Base-by-base conservation (phyloP, 2,329 filamentous ascomycete species). In the Exserohilum rostratum region DNA sequence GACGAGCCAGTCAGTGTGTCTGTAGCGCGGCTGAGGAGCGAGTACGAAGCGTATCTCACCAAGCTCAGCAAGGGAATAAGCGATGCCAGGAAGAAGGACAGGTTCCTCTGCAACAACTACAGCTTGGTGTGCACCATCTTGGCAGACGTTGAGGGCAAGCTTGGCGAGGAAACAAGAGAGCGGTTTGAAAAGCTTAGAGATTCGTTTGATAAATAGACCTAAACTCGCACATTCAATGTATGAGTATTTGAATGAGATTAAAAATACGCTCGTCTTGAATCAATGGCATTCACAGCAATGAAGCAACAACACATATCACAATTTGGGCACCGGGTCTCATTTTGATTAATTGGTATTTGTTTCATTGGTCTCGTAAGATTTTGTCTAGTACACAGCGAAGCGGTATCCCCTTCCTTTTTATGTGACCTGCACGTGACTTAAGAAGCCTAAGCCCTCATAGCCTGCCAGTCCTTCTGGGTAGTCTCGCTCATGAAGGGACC, bases 41-140 rank as follows among this genome's bases (percentile, higher is more conserved):
- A 98, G 71, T 89, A 93, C 37, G 92, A 98, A 74, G 84, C 85
- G 0, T 95, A 97, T 63, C 76, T 99, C 57, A 85, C 85, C 5
- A 91, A 90, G 70, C 81, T 93, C 55, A 90, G 90, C 69, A 89
- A 91, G 64, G 80, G 81, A 0, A 90, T 93, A 58, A 87, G 82
- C 1, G 93, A 96, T 68, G 83, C 85, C 60, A 85, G 91, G 70
- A 96, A 96, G 78, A 83, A 89, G 62, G 89, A 93, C 64, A 82
- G 95, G 39, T 98, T 98, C 71, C 76, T 99, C 67, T 95, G 90
- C 71, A 99, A 98, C 73, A 99, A 99, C 74, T 98, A 96, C 76
- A 96, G 91, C 49, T 81, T 99, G 60, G 85, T 99, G n/a, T 81
- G 91, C 67, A 97, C 95, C 10, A 97, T 99, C 58, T 90, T 99